Evolutionary conservation across 371 early-diverging fungal species (phyloP), one percentile per base, ranked within the genome.

Genomic region (Apophysomyces trapeziformis): DNA sequence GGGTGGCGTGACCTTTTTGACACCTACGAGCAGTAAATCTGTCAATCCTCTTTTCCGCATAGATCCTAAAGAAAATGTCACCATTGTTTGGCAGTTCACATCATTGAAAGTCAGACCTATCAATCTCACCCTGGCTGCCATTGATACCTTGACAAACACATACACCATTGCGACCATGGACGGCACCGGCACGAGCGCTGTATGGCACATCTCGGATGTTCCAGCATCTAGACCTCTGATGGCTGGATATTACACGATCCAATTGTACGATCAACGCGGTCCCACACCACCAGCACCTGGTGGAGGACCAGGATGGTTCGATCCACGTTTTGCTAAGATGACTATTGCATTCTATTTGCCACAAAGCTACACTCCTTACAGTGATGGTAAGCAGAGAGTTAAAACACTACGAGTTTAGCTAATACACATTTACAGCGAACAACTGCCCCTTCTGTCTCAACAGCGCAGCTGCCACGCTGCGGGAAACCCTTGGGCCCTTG

Each of bases 221-320:
- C 76, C 79, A 7, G 50, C 72, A n/a, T 74, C 70, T 11, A 74
- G 74, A 7, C 84, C 84, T 5, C 58, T 83, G 50, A 74, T 80
- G 70, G 75, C 74, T 66, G 84, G 81, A 9, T 68, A 63, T 43
- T 83, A 83, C 69, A 71, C 75, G 37, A 68, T 83, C 38, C 78
- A 77, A 50, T 54, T 83, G 0, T 79, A 77, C 38, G 84, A 83
- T 69, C 84, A 83, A 66, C 70, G 84, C 58, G 84, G 84, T 59
- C 61, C 69, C 4, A 63, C 74, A 18, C 78, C 83, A 32, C 11
- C 18, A 18, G 57, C 61, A 38, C 56, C 60, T 18, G 18, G 18
- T 1, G 32, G 32, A 26, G 32, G 32, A 26, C 83, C 83, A 36
- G 83, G 83, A 38, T 82, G 77, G 75, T 68, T 77, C 14, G 47